Evolutionary conservation across 495 filamentous ascomycete species (phyloP).

Genomic region (Lasiosphaeriaceae sp.): DNA sequence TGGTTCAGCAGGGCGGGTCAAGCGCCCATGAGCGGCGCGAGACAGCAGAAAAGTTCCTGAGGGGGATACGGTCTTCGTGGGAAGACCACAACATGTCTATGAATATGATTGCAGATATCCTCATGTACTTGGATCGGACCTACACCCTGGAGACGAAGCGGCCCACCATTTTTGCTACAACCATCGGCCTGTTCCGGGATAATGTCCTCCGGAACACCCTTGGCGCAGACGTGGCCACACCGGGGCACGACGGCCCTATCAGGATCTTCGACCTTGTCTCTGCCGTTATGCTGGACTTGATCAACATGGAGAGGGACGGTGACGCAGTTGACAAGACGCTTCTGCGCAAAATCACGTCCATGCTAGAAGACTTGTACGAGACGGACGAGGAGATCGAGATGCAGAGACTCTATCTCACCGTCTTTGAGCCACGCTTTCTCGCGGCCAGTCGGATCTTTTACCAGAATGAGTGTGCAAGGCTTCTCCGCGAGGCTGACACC

Average conservation of each 20-base stretch:
- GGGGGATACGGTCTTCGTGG: slow-evolving; percentile 72
- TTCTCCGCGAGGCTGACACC: slow-evolving; percentile 76
- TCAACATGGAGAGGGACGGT: slow-evolving; percentile 86
- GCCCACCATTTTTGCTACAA: slow-evolving; percentile 74
- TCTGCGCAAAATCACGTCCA: slow-evolving; percentile 77
- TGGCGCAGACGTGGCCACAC: slow-evolving; percentile 29
- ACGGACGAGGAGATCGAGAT: slow-evolving; percentile 67
- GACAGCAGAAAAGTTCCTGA: slow-evolving; percentile 80
- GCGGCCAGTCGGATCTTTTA: slow-evolving; percentile 71
- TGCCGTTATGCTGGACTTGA: slow-evolving; percentile 81
- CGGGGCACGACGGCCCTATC: slow-evolving; percentile 28
- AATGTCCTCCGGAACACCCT: slow-evolving; percentile 59
- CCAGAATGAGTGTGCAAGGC: slow-evolving; percentile 60
- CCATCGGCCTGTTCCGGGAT: slow-evolving; percentile 86
- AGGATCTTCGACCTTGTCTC: slow-evolving; percentile 67
- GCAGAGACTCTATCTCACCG: slow-evolving; percentile 76
- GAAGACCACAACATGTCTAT: slow-evolving; percentile 86
- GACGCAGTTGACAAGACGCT: slow-evolving; percentile 83
- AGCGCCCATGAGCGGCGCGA: slow-evolving; percentile 70
- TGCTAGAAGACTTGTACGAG: slow-evolving; percentile 89
- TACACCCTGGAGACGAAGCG: slow-evolving; percentile 66
- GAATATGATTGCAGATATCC: slow-evolving; percentile 95
- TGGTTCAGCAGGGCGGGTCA: slow-evolving; percentile 45
- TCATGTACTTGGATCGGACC: slow-evolving; percentile 97
- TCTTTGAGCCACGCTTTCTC: slow-evolving; percentile 79